Evolutionary conservation across 202 grass and related monocot species (phyloP).

Genomic region (Saccharum hybrid): DNA sequence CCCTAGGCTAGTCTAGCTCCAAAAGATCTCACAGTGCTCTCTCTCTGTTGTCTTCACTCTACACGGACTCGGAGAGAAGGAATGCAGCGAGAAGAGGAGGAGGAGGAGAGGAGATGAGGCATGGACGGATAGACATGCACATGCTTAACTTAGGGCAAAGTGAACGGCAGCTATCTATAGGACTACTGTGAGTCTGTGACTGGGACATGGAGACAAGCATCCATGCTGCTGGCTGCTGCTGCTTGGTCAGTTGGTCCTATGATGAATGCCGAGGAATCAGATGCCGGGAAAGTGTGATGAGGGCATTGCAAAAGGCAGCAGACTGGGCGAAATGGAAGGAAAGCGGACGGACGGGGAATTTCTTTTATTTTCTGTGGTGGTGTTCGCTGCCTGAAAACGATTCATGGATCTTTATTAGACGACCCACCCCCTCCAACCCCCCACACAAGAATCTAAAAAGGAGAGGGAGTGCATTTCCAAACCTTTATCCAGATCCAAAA

Average conservation of each 20-base stretch:
- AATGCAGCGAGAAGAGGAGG: constrained; percentile 7
- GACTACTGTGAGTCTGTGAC: not conserved
- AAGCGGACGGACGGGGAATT: not conserved
- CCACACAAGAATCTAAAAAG: constrained; percentile 43
- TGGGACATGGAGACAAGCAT: constrained; percentile 48
- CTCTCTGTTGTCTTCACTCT: not conserved
- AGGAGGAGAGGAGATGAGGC: not conserved
- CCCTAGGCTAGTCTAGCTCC: not conserved
- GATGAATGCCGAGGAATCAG: constrained; percentile 50
- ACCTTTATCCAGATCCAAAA: constrained; percentile 46
- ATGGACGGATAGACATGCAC: not conserved
- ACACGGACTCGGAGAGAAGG: not conserved
- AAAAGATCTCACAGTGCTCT: constrained; percentile 20
- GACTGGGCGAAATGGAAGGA: not conserved
- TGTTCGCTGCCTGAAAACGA: constrained; percentile 43
- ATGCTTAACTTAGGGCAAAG: constrained; percentile 33
- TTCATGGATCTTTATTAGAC: constrained; percentile 43
- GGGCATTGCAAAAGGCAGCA: not conserved
- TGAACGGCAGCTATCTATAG: not conserved
- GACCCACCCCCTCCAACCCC: not conserved
- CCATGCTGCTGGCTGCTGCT: not conserved
- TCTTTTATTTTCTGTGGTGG: not conserved
- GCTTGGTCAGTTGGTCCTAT: constrained; percentile 29
- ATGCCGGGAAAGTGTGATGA: constrained; percentile 36
- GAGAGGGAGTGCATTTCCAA: constrained; percentile 21